These are phyloP conservation scores for Phytophthora sansomeana DNA, from an alignment of 352 stramenopile species.

Conservation along the genomic window DNA sequence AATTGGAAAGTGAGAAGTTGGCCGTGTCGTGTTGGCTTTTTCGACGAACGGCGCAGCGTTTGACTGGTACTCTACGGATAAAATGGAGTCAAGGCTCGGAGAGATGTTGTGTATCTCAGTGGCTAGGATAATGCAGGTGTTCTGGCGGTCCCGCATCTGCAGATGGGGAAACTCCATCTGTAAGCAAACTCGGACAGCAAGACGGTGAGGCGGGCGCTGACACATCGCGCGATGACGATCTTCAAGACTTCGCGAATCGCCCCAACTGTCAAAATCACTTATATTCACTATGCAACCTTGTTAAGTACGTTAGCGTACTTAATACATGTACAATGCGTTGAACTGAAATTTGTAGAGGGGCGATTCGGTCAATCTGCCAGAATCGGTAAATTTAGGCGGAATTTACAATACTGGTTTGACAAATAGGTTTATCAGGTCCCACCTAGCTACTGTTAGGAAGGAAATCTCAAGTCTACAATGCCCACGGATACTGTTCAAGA, in stretches of 20 bases:
- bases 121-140: neutral
- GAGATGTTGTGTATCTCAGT: neutral
- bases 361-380: no score
- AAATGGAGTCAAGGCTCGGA: constrained; percentile 16
- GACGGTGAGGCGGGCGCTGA: constrained; percentile 16
- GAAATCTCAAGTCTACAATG: no score
- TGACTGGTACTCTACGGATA: constrained; percentile 21
- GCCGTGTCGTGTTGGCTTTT: neutral
- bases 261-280: no score
- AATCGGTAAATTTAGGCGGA: no score
- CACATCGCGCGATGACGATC: constrained; percentile 18
- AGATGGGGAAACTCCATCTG: constrained; percentile 15
- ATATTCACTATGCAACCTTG: no score
- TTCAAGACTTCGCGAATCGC: neutral
- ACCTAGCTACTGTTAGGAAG: no score
- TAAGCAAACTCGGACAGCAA: constrained; percentile 12
- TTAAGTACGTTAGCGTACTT: no score
- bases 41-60: neutral
- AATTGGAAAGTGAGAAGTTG: constrained; percentile 28
- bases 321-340: no score
- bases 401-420: no score
- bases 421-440: neutral
- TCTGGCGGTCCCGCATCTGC: constrained; percentile 17
- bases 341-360: no score
- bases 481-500: no score